These are phyloP conservation scores for Nitzschia putrida DNA, from an alignment of 108 stramenopile genomes.

Conservation along the genomic window DNA sequence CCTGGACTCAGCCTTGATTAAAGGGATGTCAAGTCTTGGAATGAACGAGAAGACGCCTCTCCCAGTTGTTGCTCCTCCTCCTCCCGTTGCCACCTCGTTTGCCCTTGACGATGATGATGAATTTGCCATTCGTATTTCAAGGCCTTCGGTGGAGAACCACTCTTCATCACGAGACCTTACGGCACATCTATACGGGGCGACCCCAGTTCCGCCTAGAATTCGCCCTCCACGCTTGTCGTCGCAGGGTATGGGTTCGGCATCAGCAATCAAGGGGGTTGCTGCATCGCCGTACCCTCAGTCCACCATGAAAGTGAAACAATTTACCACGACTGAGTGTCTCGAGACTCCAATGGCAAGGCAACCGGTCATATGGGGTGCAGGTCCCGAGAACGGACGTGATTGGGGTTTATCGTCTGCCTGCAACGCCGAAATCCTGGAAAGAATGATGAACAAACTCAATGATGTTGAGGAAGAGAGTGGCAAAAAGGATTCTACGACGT, in stretches of 20 bases:
- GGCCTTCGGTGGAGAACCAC: constrained; percentile 36
- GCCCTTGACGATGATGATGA: constrained; percentile 19
- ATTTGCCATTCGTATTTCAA: constrained; percentile 1
- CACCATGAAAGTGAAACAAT: constrained; percentile 2
- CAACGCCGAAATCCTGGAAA: constrained; percentile 33
- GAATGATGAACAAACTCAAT: constrained; percentile 48
- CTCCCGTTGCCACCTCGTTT: background rate
- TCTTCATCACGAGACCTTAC: constrained; percentile 32
- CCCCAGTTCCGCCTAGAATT: constrained; percentile 20
- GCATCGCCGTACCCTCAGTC: constrained; percentile 22
- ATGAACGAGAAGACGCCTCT: constrained; percentile 20
- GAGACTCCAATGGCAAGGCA: constrained; percentile 64
- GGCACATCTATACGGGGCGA: constrained; percentile 38
- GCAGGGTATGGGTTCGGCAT: constrained; percentile 3
- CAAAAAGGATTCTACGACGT: constrained; percentile 1
- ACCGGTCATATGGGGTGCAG: constrained; percentile 67
- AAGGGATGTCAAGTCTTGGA: constrained; percentile 14
- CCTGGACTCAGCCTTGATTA: constrained; percentile 12
- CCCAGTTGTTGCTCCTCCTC: background rate
- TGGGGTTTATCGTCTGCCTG: constrained; percentile 72
- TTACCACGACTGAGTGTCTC: constrained; percentile 9
- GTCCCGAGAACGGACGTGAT: constrained; percentile 66
- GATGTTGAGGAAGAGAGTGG: constrained; percentile 26
- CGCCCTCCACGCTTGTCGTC: constrained; percentile 36
- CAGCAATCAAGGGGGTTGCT: background rate